Conservation (phyloP, 202 grass and related monocot species). For the Cymbopogon flexuosus region DNA sequence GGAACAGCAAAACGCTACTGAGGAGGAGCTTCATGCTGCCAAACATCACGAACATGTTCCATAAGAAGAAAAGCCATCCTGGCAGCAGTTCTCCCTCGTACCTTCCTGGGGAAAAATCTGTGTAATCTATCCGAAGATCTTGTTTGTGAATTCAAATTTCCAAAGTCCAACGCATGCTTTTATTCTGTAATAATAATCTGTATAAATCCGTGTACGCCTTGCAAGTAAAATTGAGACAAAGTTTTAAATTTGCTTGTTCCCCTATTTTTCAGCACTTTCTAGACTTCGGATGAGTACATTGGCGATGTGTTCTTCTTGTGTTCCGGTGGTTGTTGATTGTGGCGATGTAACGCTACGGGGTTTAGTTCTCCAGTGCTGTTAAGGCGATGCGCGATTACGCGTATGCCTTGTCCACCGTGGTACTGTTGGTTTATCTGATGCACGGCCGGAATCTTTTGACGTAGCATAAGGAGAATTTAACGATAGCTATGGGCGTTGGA, state of each 20-base stretch:
- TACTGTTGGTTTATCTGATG: too few species aligned
- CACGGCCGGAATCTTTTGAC: too few species aligned
- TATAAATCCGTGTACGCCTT: conserved; percentile 35
- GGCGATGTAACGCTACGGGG: too few species aligned
- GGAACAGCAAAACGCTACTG: conserved; percentile 26
- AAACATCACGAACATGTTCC: conserved; percentile 62
- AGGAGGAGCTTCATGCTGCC: conserved; percentile 70
- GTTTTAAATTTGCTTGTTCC: conserved; percentile 19
- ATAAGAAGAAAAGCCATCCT: conserved; percentile 67
- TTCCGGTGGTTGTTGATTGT: too few species aligned
- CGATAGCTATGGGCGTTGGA: too few species aligned
- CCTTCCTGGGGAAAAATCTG: conserved; percentile 48
- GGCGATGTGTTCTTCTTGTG: too few species aligned
- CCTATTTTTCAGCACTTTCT: not conserved
- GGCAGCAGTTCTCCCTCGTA: conserved; percentile 54
- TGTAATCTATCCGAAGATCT: conserved; percentile 33
- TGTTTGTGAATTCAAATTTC: conserved; percentile 13
- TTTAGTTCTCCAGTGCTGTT: too few species aligned
- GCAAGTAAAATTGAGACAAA: conserved; percentile 15
- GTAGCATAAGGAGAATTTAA: too few species aligned
- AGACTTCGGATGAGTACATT: not conserved
- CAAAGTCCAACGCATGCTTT: conserved; percentile 22
- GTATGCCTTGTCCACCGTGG: too few species aligned
- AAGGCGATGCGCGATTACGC: too few species aligned
- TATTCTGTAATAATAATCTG: not conserved